phyloP scores from a whole-genome alignment of 2,329 filamentous ascomycete species.

The Sporothrix schenckii region DNA sequence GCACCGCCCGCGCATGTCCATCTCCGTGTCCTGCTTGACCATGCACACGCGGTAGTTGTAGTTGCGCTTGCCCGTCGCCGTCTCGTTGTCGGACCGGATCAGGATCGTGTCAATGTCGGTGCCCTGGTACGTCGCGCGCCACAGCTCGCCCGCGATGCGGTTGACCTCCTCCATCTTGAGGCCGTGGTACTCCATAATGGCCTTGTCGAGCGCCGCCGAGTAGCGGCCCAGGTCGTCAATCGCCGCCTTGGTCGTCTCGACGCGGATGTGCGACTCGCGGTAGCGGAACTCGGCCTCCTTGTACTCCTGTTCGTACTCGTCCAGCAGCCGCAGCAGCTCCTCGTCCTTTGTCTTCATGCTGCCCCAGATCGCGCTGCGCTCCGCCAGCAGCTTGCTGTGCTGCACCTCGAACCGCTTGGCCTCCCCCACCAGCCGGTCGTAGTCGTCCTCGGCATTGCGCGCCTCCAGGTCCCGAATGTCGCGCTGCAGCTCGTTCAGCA shows the following conservation, averaged over 20 bases:
- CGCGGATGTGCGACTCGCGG: slow-evolving; percentile 84
- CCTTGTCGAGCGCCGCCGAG: slow-evolving; percentile 82
- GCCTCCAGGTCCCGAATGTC: slow-evolving; percentile 76
- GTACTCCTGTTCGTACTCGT: slow-evolving; percentile 85
- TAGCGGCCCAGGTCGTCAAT: slow-evolving; percentile 89
- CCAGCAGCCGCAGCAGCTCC: slow-evolving; percentile 70
- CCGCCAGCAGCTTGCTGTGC: slow-evolving; percentile 69
- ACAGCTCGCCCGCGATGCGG: slow-evolving; percentile 90
- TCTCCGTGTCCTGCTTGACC: slow-evolving; percentile 95
- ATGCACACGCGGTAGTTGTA: slow-evolving; percentile 99
- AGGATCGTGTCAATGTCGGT: slow-evolving; percentile 97
- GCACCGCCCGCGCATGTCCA: slow-evolving; percentile 99
- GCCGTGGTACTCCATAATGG: slow-evolving; percentile 94
- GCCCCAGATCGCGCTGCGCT: slow-evolving; percentile 74
- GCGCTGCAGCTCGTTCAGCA: slow-evolving; percentile 65
- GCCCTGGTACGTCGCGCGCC: slow-evolving; percentile 94
- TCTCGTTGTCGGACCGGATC: slow-evolving; percentile 89
- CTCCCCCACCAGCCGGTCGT: slow-evolving; percentile 71
- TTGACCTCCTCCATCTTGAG: slow-evolving; percentile 99
- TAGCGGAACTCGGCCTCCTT: slow-evolving; percentile 78
- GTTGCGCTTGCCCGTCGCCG: slow-evolving; percentile 57
- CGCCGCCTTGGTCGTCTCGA: slow-evolving; percentile 88
- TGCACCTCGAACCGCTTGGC: slow-evolving; percentile 67
- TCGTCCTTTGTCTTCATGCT: slow-evolving; percentile 82
- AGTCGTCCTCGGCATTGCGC: slow-evolving; percentile 81